Base-by-base conservation (phyloP, 2,329 filamentous ascomycete genomes). In the Huntiella decipiens region DNA sequence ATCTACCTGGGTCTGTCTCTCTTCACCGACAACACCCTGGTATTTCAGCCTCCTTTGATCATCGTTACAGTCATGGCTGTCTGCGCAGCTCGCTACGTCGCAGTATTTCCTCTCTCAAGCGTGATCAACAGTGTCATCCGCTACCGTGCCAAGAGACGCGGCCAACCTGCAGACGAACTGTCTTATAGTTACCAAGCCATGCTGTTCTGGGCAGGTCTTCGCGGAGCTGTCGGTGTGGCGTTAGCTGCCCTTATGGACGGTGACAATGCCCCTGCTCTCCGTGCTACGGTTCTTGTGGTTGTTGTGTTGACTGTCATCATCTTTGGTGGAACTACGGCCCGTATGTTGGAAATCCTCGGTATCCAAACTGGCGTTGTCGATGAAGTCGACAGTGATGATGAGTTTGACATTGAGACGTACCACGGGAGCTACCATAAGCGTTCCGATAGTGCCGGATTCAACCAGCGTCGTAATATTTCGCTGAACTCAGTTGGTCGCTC, bases 221-320 rank as follows among this genome's bases (percentile, higher is more conserved):
- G 91, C 51, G 91, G 91, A 55, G 91, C 91, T 40, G 91, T 98
- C 54, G 91, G 91, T 48, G 91, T 98, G 33, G 91, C 91, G 1
- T 69, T 98, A 40, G 91, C 91, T 31, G 88, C 88, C 16, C 81
- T 92, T 19, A 71, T 98, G 40, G 79, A 75, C 0, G 91, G 87
- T 39, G 75, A 78, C 45, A 91, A 93, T 57, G 78, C 77, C 1
- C 80, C 79, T 48, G 83, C 85, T 1, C 69, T 98, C 33, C 81
- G 86, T 54, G 91, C 91, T 5, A 98, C 91, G 0, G 88, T 98
- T n/a, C 68, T 98, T 8, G 87, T 98, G 7, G 91, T 96, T 0
- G 91, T 98, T 4, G 88, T 98, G 55, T 67, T 98, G 50, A 96
- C 91, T 0, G 91, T 98, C 55, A 98, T 98, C 62, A 96, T 98